Base-by-base conservation (phyloP, 768 basidiomycete species). In the Collybia sordida region DNA sequence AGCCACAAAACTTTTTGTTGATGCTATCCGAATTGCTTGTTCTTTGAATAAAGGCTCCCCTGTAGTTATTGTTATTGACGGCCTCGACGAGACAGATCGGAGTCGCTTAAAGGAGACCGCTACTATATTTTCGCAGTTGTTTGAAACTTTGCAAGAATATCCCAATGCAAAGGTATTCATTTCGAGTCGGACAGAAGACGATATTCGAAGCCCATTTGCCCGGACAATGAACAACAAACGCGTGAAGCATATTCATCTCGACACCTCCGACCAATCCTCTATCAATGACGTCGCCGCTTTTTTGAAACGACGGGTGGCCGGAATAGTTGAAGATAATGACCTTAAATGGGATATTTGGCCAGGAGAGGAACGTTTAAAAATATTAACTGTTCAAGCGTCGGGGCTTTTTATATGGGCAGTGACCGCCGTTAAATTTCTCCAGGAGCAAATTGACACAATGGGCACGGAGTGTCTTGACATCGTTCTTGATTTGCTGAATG, bases 331-430 rank as follows among this genome's bases (percentile, higher is more conserved):
- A 3, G 40, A 52, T 3, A 37, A 56, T 28, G 45, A 40, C n/a
- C n/a, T 56, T 11, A 25, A 50, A 7, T 50, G 39, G 34, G 17
- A 38, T 1, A 18, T 38, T 1, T 60, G 56, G 56, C 55, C 55
- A 7, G 56, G 59, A 12, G 25, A 53, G 1, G 45, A 45, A 12
- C 40, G 49, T 14, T 47, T 52, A 11, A 22, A 21, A 1, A 14
- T 24, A 6, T 37, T 58, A 12, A 38, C 46, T 11, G 19, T 34
- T 9, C 49, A 41, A 14, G 51, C 59, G 3, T 28, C 49, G 2
- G 59, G 59, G 2, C 49, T 58, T 15, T 60, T 60, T 47, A 60
- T 60, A 6, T 60, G 59, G 59, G 59, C 56, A 15, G 50, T 52
- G 8, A 59, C 55, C 11, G 51, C 42, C 6, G 15, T 38, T 1